Conservation (phyloP, 2,329 filamentous ascomycete genomes). For the Exophiala viscosa region DNA sequence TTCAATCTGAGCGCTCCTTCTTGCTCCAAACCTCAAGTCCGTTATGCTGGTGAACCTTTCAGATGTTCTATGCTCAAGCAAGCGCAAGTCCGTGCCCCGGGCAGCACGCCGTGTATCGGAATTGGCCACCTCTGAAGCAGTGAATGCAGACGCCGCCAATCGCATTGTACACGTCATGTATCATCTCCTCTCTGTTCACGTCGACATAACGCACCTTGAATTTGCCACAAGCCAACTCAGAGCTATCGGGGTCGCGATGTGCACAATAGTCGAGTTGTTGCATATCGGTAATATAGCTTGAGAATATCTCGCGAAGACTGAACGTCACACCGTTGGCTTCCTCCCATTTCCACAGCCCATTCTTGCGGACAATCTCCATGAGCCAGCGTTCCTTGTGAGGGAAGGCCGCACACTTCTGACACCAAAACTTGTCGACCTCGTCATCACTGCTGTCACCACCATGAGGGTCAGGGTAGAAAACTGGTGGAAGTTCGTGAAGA, state of each 20-base stretch:
- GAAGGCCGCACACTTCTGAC: background rate
- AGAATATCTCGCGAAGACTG: background rate
- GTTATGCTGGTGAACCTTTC: no score
- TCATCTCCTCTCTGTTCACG: background rate
- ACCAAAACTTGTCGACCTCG: background rate
- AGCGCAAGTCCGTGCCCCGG: background rate
- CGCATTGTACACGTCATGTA: background rate
- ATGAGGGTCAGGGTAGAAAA: conserved; percentile 2
- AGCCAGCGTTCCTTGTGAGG: conserved; percentile 1
- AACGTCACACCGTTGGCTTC: background rate
- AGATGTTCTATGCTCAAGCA: background rate
- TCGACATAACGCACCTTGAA: conserved; percentile 2
- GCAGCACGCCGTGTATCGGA: background rate
- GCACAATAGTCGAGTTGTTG: background rate
- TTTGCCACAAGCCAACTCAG: background rate
- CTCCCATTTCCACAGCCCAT: background rate
- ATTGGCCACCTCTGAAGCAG: conserved; percentile 1
- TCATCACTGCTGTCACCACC: background rate
- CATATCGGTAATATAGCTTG: background rate
- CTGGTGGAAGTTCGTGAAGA: background rate
- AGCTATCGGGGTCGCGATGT: background rate
- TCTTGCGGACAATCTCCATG: background rate
- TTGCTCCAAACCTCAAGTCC: no score
- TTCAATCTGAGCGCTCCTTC: no score
- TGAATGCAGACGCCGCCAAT: background rate